These are phyloP conservation scores for Nakazawaea laoshanensis DNA, from an alignment of 805 yeast genomes.

Conservation along the genomic window DNA sequence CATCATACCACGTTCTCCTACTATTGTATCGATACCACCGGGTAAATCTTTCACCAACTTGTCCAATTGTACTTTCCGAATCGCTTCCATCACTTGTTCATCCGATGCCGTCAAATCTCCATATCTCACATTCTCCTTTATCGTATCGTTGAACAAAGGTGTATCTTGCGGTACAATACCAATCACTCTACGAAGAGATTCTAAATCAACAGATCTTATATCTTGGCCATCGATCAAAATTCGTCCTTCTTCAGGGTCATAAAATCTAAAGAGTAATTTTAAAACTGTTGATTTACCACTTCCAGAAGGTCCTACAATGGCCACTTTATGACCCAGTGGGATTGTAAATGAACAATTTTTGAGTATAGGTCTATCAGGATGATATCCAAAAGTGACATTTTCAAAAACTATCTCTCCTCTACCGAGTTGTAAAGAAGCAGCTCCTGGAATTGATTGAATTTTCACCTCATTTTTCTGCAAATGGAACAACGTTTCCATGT, in stretches of 20 bases:
- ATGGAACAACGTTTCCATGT: conserved; percentile 91
- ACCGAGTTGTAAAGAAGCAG: conserved; percentile 48
- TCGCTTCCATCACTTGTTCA: conserved; percentile 57
- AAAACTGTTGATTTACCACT: conserved; percentile 90
- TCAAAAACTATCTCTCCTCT: conserved; percentile 77
- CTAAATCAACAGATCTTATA: conserved; percentile 63
- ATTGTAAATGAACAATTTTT: conserved; percentile 73
- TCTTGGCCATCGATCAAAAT: conserved; percentile 87
- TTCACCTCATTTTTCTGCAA: conserved; percentile 67
- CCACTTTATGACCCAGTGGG: conserved; percentile 87
- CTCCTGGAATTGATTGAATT: conserved; percentile 54
- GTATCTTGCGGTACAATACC: conserved; percentile 99
- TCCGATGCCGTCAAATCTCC: conserved; percentile 72
- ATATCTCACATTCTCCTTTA: conserved; percentile 78
- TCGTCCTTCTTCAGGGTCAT: conserved; percentile 72
- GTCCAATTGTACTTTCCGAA: conserved; percentile 63
- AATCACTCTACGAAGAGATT: conserved; percentile 60
- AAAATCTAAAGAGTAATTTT: conserved; percentile 79
- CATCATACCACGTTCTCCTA: conserved; percentile 98
- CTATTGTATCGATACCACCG: conserved; percentile 75
- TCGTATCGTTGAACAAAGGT: conserved; percentile 87
- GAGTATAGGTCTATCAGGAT: conserved; percentile 79
- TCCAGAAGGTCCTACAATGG: conserved; percentile 95
- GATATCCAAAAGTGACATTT: conserved; percentile 89
- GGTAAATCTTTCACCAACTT: conserved; percentile 64